These are phyloP conservation scores for Fusarium sp. DNA, from an alignment of 2,329 filamentous ascomycete genomes.

Conservation along the genomic window DNA sequence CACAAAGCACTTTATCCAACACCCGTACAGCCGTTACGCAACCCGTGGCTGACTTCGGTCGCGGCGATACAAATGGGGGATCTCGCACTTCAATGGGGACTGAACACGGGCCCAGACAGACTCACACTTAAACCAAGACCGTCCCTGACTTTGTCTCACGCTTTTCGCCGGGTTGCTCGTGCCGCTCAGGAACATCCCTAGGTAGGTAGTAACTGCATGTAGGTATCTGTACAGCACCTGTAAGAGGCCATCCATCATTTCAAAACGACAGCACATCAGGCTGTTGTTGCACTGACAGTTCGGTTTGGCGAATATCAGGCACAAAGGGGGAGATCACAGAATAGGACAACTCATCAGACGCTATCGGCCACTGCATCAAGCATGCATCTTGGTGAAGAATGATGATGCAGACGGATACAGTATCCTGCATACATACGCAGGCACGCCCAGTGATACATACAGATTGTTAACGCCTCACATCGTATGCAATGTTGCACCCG, in stretches of 20 bases:
- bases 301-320: conserved; percentile 9
- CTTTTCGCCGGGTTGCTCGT: not conserved
- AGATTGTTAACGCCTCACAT: conserved; percentile 14
- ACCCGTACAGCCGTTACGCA: conserved; percentile 20
- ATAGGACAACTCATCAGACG: conserved; percentile 31
- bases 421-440: conserved; percentile 21
- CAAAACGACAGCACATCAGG: conserved; percentile 23
- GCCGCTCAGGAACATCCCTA: not conserved
- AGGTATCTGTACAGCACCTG: not conserved
- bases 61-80: conserved; percentile 20
- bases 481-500: conserved; percentile 26
- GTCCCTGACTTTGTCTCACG: conserved; percentile 11
- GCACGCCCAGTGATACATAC: conserved; percentile 14
- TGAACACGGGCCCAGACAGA: conserved; percentile 2
- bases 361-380: conserved; percentile 11
- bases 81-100: conserved; percentile 4
- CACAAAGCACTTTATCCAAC: conserved; percentile 24
- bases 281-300: not conserved
- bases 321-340: conserved; percentile 4
- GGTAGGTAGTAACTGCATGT: not conserved
- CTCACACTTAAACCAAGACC: not conserved
- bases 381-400: conserved; percentile 23
- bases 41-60: conserved; percentile 19
- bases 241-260: conserved; percentile 2
- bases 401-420: conserved; percentile 20